Evolutionary conservation across 2,329 filamentous ascomycete genomes (phyloP), one percentile per base, ranked within the genome.

Genomic region (Periconia sp.): DNA sequence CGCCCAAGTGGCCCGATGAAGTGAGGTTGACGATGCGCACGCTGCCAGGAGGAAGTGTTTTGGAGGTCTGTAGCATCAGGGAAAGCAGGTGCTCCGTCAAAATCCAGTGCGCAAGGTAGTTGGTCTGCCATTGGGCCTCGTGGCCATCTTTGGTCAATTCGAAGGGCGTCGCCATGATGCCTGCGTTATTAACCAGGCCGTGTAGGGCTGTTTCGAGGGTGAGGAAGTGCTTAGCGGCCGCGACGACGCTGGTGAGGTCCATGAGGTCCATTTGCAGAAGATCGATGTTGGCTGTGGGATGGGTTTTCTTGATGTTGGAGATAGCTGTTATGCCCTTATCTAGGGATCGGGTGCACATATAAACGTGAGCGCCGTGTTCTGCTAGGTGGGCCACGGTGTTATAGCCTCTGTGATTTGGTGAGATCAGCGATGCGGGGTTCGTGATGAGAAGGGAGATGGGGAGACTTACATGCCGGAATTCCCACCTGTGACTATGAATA

Each of bases 81-180:
- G 67, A 69, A 3, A 74, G 55, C 1, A 78, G 55, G 1, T 72
- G 58, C 11, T 65, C 65, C 10, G 67, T 73, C 12, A 78, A 57
- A 0, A 77, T 47, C 9, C 71, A 72, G 43, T 73, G 73, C 3
- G 71, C 74, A 36, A 78, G 48, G 38, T 77, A 71, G 43, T 78
- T 78, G 2, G 69, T 74, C 18, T 69, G 74, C 45, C 76, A 72
- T 33, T 77, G 73, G 10, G 68, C 55, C 51, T 78, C 75, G 50
- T 73, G 72, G 19, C 73, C 73, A 28, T 77, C 72, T 17, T 59
- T 48, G 1, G 70, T 74, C 10, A 41, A 36, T 11, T 30, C 33
- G 17, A 31, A 57, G 1, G 49, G 64, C 22, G 70, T 59, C n/a
- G 70, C 70, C 59, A 63, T 63, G 16, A 63, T 55, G 11, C 52